Conservation (phyloP, 805 yeast genomes). For the Sugiyamaella mastotermitis region DNA sequence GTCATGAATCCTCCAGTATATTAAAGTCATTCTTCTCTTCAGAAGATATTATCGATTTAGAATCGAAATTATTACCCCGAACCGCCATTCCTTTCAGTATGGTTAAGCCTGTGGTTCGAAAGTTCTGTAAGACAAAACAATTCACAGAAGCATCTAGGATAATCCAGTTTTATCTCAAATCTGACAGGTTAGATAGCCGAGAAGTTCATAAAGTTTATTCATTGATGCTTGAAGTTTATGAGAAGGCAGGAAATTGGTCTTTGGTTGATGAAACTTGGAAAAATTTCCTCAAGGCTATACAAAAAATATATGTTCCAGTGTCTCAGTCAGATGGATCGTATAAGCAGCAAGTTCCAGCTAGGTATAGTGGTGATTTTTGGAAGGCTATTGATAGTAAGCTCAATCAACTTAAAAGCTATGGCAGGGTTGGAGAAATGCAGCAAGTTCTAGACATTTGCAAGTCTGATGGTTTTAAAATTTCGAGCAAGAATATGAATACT, state of each 20-base stretch:
- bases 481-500: slow-evolving; percentile 13
- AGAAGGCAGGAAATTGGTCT: slow-evolving; percentile 10
- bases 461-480: slow-evolving; percentile 13
- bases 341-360: slow-evolving; percentile 2
- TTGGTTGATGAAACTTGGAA: slow-evolving; percentile 9
- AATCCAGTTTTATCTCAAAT: too few relatives aligned
- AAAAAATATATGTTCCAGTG: slow-evolving; percentile 1
- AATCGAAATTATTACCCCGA: slow-evolving; percentile 23
- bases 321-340: background rate
- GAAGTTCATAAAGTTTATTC: slow-evolving; percentile 1
- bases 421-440: slow-evolving; percentile 6
- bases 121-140: slow-evolving; percentile 14
- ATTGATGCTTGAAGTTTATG: slow-evolving; percentile 6
- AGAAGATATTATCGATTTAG: slow-evolving; percentile 22
- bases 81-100: slow-evolving; percentile 22
- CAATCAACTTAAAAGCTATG: slow-evolving; percentile 13
- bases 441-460: slow-evolving; percentile 3
- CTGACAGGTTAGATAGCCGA: background rate
- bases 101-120: slow-evolving; percentile 21
- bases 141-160: slow-evolving; percentile 4
- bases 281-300: background rate
- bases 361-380: slow-evolving; percentile 6
- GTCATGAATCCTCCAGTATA: slow-evolving; percentile 9
- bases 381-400: slow-evolving; percentile 15
- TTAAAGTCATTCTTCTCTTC: slow-evolving; percentile 13